phyloP scores from a whole-genome alignment of 2,329 filamentous ascomycete genomes.

The Pezicula neosporulosa region DNA sequence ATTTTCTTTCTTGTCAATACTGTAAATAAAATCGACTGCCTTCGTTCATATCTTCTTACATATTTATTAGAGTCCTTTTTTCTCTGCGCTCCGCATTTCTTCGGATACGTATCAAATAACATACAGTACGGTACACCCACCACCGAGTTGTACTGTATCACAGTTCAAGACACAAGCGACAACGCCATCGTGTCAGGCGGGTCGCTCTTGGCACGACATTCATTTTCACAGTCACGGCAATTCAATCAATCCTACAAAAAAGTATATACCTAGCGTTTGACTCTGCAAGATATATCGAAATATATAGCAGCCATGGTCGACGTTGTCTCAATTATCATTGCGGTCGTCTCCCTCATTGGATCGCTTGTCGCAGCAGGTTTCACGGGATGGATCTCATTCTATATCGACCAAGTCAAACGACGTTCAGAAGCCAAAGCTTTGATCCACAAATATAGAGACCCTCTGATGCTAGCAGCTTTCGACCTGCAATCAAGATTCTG shows the following conservation, averaged over 20 bases:
- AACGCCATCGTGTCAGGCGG: too few relatives aligned
- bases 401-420: conserved; percentile 20
- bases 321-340: conserved; percentile 20
- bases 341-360: conserved; percentile 21
- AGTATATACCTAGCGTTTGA: neutral
- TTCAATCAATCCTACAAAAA: neutral
- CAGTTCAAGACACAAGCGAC: too few relatives aligned
- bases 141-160: too few relatives aligned
- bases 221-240: neutral
- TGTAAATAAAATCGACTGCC: too few relatives aligned
- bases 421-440: conserved; percentile 18
- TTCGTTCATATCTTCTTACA: too few relatives aligned
- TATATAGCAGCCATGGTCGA: conserved; percentile 13
- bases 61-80: too few relatives aligned
- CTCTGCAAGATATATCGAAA: neutral
- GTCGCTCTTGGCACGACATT: too few relatives aligned
- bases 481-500: conserved; percentile 21
- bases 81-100: too few relatives aligned
- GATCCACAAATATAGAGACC: conserved; percentile 23
- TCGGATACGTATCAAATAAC: too few relatives aligned
- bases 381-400: conserved; percentile 23
- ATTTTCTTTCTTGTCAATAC: too few relatives aligned
- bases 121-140: too few relatives aligned
- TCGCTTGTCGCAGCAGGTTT: conserved; percentile 21
- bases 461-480: conserved; percentile 18